phyloP scores from a whole-genome alignment of 768 basidiomycete species.

The Cytidiella melzeri region DNA sequence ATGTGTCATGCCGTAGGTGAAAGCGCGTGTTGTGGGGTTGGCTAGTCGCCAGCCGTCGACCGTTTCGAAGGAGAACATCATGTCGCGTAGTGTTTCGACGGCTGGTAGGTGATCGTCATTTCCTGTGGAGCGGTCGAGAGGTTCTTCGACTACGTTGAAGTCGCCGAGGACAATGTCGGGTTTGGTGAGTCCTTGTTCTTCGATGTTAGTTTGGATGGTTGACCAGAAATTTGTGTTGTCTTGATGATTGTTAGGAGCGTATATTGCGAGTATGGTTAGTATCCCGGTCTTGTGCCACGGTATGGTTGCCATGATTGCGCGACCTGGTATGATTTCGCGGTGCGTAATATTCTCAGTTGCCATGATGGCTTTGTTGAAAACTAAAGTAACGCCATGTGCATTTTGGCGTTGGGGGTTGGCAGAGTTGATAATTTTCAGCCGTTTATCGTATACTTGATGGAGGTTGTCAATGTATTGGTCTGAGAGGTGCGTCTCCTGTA shows the following conservation, averaged over 20 bases:
- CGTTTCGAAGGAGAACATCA: not conserved
- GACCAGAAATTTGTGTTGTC: conserved; percentile 17
- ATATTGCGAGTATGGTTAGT: conserved; percentile 5
- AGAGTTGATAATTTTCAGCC: not conserved
- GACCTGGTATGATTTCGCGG: conserved; percentile 6
- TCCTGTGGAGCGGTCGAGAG: conserved; percentile 13
- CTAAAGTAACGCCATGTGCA: not conserved
- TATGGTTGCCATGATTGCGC: conserved; percentile 1
- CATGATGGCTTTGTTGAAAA: not conserved
- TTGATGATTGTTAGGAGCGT: conserved; percentile 11
- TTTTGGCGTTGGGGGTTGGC: not conserved
- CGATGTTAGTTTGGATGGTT: not conserved
- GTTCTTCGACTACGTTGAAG: conserved; percentile 15
- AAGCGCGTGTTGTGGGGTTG: too few relatives aligned
- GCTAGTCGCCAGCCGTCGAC: too few relatives aligned
- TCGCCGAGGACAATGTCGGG: conserved; percentile 15
- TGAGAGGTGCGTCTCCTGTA: not conserved
- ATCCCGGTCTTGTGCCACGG: conserved; percentile 7
- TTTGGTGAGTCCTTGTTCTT: not conserved
- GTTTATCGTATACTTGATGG: not conserved
- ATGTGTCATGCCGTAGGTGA: not conserved
- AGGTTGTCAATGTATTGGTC: not conserved
- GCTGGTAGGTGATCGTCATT: not conserved
- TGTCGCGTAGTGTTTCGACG: conserved; percentile 1
- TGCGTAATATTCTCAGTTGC: not conserved